Percentiles rank a stretch among this genome's conserved stretches.
Evolutionary conservation across 306 rosid genomes (phyloP).

Genomic region (Aeschynomene evenia): DNA sequence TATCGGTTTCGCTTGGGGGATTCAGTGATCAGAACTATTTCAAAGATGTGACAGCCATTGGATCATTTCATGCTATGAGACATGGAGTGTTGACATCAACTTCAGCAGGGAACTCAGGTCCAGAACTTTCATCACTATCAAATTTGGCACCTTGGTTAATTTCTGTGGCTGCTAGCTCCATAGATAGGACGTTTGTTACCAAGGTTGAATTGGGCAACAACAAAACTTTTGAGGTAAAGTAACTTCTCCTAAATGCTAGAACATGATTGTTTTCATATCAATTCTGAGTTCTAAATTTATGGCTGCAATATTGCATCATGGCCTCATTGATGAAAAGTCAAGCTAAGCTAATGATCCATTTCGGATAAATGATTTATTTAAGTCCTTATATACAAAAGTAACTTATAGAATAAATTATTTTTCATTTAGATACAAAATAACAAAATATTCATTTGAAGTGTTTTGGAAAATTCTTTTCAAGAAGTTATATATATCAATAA

Average conservation of each 20-base stretch:
- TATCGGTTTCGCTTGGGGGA: constrained; percentile 43
- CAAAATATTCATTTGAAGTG: no score
- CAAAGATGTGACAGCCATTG: constrained; percentile 32
- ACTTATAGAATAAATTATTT: no score
- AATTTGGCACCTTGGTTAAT: constrained; percentile 51
- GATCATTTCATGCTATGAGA: constrained; percentile 58
- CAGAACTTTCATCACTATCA: neutral
- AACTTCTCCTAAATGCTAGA: neutral
- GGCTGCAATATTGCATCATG: neutral
- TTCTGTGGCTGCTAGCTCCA: constrained; percentile 53
- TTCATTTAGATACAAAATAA: no score
- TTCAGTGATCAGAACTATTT: constrained; percentile 16
- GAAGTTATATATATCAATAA: no score
- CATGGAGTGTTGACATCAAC: constrained; percentile 42
- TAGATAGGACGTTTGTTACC: constrained; percentile 46
- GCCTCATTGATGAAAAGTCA: neutral
- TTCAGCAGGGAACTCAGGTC: constrained; percentile 44
- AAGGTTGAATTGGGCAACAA: constrained; percentile 45
- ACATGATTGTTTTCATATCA: no score
- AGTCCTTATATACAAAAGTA: no score
- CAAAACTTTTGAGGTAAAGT: constrained; percentile 32
- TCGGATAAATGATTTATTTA: no score
- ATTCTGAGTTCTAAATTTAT: no score
- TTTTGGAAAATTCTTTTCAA: no score
- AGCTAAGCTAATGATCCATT: neutral